Conservation (phyloP, 257 asterid species). For the Ajuga chamaepitys region DNA sequence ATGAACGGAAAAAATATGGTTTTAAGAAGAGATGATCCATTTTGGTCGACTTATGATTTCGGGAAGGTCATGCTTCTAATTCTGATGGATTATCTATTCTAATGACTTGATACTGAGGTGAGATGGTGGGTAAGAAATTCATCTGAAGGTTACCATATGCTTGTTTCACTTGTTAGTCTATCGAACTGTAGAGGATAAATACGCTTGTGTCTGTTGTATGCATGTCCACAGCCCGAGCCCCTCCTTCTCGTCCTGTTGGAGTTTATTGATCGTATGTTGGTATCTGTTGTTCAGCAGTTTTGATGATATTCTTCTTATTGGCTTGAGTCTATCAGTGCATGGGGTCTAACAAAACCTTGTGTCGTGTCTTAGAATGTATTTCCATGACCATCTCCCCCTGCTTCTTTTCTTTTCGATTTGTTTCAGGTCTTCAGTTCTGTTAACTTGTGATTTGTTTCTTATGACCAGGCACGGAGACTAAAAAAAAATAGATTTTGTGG, state of each 20-base stretch:
- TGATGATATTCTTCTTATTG: too few relatives aligned
- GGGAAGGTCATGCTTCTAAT: background rate
- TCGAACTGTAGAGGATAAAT: background rate
- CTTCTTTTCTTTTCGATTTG: too few relatives aligned
- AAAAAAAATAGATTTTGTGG: too few relatives aligned
- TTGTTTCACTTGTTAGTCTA: background rate
- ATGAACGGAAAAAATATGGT: constrained; percentile 85
- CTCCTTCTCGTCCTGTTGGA: background rate
- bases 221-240: background rate
- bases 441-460: too few relatives aligned
- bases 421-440: too few relatives aligned
- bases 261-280: background rate
- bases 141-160: background rate
- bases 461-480: too few relatives aligned
- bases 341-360: too few relatives aligned
- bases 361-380: too few relatives aligned
- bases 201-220: background rate
- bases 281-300: too few relatives aligned
- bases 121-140: background rate
- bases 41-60: background rate
- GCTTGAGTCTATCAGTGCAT: too few relatives aligned
- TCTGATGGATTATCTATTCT: background rate
- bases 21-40: constrained; percentile 62
- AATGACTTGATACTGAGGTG: background rate
- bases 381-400: too few relatives aligned